Conservation (phyloP, 352 stramenopile genomes). For the Vaucheria bursata region DNA sequence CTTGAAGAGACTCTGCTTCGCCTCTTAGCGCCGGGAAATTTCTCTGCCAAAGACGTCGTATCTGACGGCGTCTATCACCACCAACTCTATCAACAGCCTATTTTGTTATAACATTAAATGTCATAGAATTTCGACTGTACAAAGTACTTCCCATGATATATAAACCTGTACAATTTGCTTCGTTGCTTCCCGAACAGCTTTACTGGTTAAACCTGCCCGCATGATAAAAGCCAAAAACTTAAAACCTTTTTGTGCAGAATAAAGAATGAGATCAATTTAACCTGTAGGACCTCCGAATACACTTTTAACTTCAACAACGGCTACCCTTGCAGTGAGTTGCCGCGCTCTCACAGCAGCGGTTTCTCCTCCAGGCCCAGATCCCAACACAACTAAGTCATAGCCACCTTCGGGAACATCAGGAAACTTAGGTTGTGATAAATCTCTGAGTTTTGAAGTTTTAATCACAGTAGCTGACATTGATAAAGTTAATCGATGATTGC, state of each 20-base stretch:
- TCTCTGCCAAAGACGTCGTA: slow-evolving; percentile 37
- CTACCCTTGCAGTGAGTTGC: slow-evolving; percentile 44
- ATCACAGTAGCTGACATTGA: background rate
- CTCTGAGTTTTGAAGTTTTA: slow-evolving; percentile 1
- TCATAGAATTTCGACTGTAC: too few relatives aligned
- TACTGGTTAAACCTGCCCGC: slow-evolving; percentile 37
- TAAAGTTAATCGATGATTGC: too few relatives aligned
- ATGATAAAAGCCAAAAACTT: background rate
- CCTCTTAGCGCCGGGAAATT: slow-evolving; percentile 35
- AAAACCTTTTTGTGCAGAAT: background rate
- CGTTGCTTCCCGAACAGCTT: slow-evolving; percentile 47
- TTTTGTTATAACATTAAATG: too few relatives aligned
- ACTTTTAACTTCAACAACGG: slow-evolving; percentile 49
- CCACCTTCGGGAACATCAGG: slow-evolving; percentile 21
- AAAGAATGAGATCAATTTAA: too few relatives aligned
- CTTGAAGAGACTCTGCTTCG: slow-evolving; percentile 47
- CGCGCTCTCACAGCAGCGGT: slow-evolving; percentile 31
- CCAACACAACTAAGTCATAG: slow-evolving; percentile 48
- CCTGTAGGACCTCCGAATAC: slow-evolving; percentile 47
- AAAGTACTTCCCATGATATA: too few relatives aligned
- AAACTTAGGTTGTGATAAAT: slow-evolving; percentile 40
- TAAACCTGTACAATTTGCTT: slow-evolving; percentile 45
- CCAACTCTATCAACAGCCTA: slow-evolving; percentile 27
- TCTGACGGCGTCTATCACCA: slow-evolving; percentile 43
- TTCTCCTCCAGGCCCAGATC: slow-evolving; percentile 45